These are phyloP conservation scores for Aspergillus nomiae DNA, from an alignment of 2,329 filamentous ascomycete genomes.

Conservation along the genomic window DNA sequence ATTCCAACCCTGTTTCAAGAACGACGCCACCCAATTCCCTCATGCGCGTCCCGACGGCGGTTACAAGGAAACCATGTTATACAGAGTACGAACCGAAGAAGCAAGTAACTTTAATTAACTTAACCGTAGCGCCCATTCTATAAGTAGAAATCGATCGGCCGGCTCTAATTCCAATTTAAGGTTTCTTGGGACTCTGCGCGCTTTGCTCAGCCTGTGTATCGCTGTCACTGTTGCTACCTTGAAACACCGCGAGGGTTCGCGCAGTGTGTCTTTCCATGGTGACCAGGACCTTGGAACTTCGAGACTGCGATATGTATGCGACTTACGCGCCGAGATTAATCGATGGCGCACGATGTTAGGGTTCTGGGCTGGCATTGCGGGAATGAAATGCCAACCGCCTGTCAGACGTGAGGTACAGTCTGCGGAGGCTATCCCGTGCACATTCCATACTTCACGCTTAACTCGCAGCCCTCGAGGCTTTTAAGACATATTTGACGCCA, in stretches of 20 bases:
- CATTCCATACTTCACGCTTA: constrained; percentile 5
- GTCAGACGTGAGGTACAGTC: neutral
- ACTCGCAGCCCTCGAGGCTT: neutral
- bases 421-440: neutral
- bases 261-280: neutral
- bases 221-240: neutral
- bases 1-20: constrained; percentile 13
- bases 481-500: constrained; percentile 6
- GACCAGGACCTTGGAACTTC: neutral
- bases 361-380: neutral
- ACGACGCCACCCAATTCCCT: constrained; percentile 9
- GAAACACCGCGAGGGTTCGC: constrained; percentile 9
- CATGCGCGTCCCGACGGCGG: neutral
- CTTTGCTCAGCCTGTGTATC: constrained; percentile 16
- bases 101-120: neutral
- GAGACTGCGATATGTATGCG: neutral
- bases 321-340: neutral
- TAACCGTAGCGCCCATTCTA: neutral
- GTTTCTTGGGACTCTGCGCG: neutral
- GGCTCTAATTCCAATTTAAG: constrained; percentile 7
- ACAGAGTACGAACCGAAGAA: neutral
- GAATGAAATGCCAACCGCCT: neutral
- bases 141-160: neutral
- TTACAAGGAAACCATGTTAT: neutral
- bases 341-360: neutral